phyloP scores from a whole-genome alignment of 768 basidiomycete species.

The Pulveroboletus frians region DNA sequence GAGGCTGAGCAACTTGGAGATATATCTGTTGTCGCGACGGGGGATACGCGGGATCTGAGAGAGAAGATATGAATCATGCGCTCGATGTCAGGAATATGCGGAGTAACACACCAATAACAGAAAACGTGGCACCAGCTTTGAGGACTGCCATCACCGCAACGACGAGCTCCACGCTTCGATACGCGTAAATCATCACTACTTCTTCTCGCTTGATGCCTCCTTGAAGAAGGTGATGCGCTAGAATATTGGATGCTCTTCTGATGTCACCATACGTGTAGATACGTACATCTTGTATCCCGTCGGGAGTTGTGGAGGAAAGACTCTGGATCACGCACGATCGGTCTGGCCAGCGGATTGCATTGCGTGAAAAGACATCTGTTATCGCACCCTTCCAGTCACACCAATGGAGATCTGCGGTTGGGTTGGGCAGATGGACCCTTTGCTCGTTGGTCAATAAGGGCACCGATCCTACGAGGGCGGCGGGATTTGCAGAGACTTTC shows the following conservation, averaged over 20 bases:
- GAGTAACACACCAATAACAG: slow-evolving; percentile 76
- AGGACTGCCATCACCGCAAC: slow-evolving; percentile 96
- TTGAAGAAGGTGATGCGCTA: slow-evolving; percentile 84
- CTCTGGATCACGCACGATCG: slow-evolving; percentile 87
- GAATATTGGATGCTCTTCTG: slow-evolving; percentile 77
- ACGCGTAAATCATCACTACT: slow-evolving; percentile 97
- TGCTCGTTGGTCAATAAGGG: slow-evolving; percentile 74
- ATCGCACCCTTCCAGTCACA: slow-evolving; percentile 97
- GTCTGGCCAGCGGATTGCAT: slow-evolving; percentile 76
- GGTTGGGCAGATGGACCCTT: slow-evolving; percentile 68
- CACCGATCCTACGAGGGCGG: slow-evolving; percentile 70
- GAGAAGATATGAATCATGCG: background rate
- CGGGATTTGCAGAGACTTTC: slow-evolving; percentile 62
- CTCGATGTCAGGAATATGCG: background rate
- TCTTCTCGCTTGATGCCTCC: slow-evolving; percentile 88
- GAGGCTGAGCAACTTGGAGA: slow-evolving; percentile 86
- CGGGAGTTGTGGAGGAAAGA: slow-evolving; percentile 37
- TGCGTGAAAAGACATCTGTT: slow-evolving; percentile 87
- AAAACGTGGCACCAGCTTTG: slow-evolving; percentile 95
- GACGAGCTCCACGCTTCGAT: slow-evolving; percentile 92
- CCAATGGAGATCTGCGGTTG: slow-evolving; percentile 88
- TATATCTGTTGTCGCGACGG: slow-evolving; percentile 90
- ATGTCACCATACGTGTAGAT: slow-evolving; percentile 79
- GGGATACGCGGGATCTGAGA: slow-evolving; percentile 91
- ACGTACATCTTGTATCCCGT: slow-evolving; percentile 45